Evolutionary conservation across 2,329 filamentous ascomycete species (phyloP).

Genomic region (Fusarium burgessii): DNA sequence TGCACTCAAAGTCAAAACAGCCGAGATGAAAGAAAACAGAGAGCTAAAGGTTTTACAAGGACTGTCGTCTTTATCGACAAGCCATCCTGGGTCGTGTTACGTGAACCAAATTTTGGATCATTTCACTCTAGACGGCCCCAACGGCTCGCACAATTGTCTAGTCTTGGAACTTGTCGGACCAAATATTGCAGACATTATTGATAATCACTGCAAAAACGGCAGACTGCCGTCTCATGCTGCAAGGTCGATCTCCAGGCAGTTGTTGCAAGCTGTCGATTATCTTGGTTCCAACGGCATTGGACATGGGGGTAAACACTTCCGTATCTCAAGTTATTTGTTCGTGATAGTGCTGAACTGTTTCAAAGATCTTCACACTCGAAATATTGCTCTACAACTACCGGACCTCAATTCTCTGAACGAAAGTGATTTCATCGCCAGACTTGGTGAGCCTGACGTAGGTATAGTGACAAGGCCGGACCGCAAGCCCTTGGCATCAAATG

Average conservation of each 20-base stretch:
- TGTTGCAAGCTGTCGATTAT: conserved; percentile 30
- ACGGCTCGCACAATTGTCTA: conserved; percentile 26
- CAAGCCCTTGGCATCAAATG: not conserved
- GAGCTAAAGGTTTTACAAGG: conserved; percentile 11
- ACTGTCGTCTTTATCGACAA: not conserved
- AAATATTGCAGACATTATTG: conserved; percentile 9
- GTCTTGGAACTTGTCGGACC: conserved; percentile 22
- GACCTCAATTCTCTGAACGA: conserved; percentile 5
- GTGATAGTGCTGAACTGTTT: not conserved
- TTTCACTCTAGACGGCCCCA: conserved; percentile 19
- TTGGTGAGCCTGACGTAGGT: conserved; percentile 19
- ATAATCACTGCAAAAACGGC: conserved; percentile 1
- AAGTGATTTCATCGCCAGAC: conserved; percentile 3
- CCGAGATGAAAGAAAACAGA: not conserved
- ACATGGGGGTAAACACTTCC: conserved; percentile 42
- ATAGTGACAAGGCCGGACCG: conserved; percentile 15
- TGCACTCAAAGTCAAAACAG: conserved; percentile 27
- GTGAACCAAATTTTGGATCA: conserved; percentile 12
- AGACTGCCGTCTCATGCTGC: conserved; percentile 22
- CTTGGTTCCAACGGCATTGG: conserved; percentile 23
- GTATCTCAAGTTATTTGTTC: too few species aligned
- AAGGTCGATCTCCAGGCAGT: conserved; percentile 21
- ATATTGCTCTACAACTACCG: conserved; percentile 25
- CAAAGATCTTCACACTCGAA: conserved; percentile 37
- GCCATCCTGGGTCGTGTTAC: not conserved